These are phyloP conservation scores for Eimeria necatrix DNA, from an alignment of 169 alveolate species.

Conservation along the genomic window DNA sequence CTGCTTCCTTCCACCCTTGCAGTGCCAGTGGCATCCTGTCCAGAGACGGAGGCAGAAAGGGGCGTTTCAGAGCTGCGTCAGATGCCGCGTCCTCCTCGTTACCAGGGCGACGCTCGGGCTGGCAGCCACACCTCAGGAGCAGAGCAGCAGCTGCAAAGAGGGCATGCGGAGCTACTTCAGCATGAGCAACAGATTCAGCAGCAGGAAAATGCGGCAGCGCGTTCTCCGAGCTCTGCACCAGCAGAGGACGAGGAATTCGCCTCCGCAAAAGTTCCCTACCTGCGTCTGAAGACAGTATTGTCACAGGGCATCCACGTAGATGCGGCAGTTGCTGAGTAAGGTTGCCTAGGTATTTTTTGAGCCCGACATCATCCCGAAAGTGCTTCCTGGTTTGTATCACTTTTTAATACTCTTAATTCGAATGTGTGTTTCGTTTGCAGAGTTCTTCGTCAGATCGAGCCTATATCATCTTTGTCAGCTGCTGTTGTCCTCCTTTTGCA, in stretches of 20 bases:
- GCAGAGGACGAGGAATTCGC: slow-evolving; percentile 65
- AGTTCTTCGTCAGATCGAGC: slow-evolving; percentile 54
- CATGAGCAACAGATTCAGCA: slow-evolving; percentile 32
- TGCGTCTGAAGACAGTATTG: slow-evolving; percentile 61
- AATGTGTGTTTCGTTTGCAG: neutral
- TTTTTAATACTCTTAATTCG: neutral
- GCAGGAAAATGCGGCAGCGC: slow-evolving; percentile 22
- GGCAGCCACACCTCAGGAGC: slow-evolving; percentile 10
- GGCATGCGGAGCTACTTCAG: slow-evolving; percentile 2
- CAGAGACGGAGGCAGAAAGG: slow-evolving; percentile 37
- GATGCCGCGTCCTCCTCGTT: slow-evolving; percentile 13
- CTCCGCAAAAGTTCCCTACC: slow-evolving; percentile 57
- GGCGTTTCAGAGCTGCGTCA: slow-evolving; percentile 11
- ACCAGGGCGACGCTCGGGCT: neutral
- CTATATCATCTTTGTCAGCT: slow-evolving; percentile 42
- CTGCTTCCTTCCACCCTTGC: slow-evolving; percentile 58
- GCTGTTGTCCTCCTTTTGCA: slow-evolving; percentile 65
- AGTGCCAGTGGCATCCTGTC: neutral
- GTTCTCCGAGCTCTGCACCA: neutral
- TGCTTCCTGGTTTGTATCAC: neutral
- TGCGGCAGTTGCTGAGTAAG: slow-evolving; percentile 68
- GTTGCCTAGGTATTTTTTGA: neutral
- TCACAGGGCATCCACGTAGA: slow-evolving; percentile 58
- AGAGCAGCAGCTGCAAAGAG: slow-evolving; percentile 20
- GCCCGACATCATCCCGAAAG: neutral